Base-by-base conservation (phyloP, 495 filamentous ascomycete genomes). In the Friedmanniomyces simplex region DNA sequence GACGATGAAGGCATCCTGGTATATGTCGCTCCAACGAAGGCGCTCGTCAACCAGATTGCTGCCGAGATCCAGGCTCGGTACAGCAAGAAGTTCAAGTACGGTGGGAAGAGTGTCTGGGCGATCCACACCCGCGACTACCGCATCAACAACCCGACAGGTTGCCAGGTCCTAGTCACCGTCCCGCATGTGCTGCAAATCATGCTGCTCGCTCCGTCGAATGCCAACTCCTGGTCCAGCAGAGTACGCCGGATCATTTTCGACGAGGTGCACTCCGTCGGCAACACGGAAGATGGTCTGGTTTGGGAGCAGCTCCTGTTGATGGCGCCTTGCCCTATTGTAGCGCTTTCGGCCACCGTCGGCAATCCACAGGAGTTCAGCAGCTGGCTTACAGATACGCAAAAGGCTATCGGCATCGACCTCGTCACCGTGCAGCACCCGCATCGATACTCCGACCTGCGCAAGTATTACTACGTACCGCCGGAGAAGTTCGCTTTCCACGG, bases 21-120 rank as follows among this genome's bases (percentile, higher is more conserved):
- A 6, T 91, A 89, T 64, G 80, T 91, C 25, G 87, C 86, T 1
- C 87, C 87, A 1, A 91, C 87, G 0, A 91, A 91, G 68, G 86
- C 87, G 8, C 69, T 91, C 13, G 86, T 91, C 55, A 91, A 90
- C 66, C 87, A 90, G 63, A 89, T 91, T 59, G 86, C 84, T 0
- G 86, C 86, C 7, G 86, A 90, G 67, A 71, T 90, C 7, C 72
- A 78, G 64, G 81, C 78, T 11, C 74, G 85, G 26, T 91, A 88
- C 65, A 77, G 74, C 1, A 91, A 90, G 63, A 72, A 66, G 0
- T 80, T 73, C 56, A 71, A 73, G 21, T 71, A 76, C 13, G 67
- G 71, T 11, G 84, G 80, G 1, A 81, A 81, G 62, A 82, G 81
- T 0, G 80, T 90, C 1, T 91, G 87, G 86, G 83, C 83, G 2